Evolutionary conservation across 129 eudicot species (phyloP), one percentile per base, ranked within the genome.

Genomic region (Escallonia herrerae): DNA sequence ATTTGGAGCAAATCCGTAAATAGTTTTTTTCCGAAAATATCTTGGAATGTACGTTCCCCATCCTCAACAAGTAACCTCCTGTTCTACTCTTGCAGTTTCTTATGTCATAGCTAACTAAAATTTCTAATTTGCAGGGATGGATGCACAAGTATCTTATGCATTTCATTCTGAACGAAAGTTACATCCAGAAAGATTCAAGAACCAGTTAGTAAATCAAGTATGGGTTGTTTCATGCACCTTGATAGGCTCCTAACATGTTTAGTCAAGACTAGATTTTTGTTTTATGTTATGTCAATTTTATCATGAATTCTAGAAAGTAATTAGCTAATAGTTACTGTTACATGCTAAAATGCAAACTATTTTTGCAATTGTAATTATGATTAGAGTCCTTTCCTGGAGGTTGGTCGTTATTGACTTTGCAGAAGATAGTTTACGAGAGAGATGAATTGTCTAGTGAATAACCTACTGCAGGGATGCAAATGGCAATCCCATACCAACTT

Each of bases 111-210:
- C 15, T 54, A 5, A 47, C 40, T 54, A 2, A 52, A 37, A 65
- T 68, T 49, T 52, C 48, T 13, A 45, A 6, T 65, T 60, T 60
- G 5, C 79, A 93, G 98, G 96, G 53, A 88, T 93, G 98, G 98
- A 93, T 83, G 91, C 96, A 59, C 98, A 93, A 80, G 98, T 93
- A 43, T 93, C 98, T 1, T 93, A 93, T 69, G 96, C 98, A 59
- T 93, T 93, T 77, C 98, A 93, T 64, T 76, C 91, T 47, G 96
- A 93, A 77, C 72, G 96, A 69, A 93, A 85, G 80, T 64, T 88
- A 66, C 81, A 88, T 74, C 98, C 96, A 7, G 98, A 93, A 65
- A 93, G 86, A 68, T 93, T 93, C 64, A 93, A 83, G 69, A 85
- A 91, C 60, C 98, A 91, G 82, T 53, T 93, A 59, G 79, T 74